Conservation (phyloP, 208 protist species). For the Trypanosoma congolense region DNA sequence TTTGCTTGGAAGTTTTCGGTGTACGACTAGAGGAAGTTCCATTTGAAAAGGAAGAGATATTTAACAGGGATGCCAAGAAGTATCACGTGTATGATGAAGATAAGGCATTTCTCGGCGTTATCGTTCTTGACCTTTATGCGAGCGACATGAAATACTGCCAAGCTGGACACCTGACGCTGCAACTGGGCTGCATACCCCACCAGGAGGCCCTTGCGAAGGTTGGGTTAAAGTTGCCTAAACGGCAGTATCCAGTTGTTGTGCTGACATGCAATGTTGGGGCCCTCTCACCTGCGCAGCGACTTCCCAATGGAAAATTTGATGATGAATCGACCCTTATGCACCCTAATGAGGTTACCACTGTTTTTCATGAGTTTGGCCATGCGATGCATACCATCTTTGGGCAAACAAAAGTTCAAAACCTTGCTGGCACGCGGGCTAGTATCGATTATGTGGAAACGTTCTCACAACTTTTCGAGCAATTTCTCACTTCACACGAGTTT, state of each 20-base stretch:
- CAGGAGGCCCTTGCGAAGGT: constrained; percentile 66
- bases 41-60: constrained; percentile 72
- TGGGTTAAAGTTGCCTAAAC: constrained; percentile 68
- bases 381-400: constrained; percentile 92
- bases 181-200: constrained; percentile 83
- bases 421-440: constrained; percentile 86
- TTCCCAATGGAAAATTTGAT: constrained; percentile 62
- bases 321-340: constrained; percentile 83
- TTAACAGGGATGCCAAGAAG: constrained; percentile 81
- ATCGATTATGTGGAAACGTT: constrained; percentile 94
- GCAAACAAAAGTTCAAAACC: constrained; percentile 89
- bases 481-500: constrained; percentile 87
- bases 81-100: constrained; percentile 85
- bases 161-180: constrained; percentile 86
- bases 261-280: constrained; percentile 87
- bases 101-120: constrained; percentile 79
- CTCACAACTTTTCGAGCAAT: constrained; percentile 93
- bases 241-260: constrained; percentile 88
- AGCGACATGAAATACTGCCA: constrained; percentile 86
- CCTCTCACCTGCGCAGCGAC: constrained; percentile 25
- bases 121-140: constrained; percentile 90
- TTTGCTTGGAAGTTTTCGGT: constrained; percentile 89
- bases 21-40: constrained; percentile 72
- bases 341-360: constrained; percentile 84
- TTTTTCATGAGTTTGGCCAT: constrained; percentile 94